phyloP scores from a whole-genome alignment of 805 yeast species.

The Nakazawaea wickerhamii region DNA sequence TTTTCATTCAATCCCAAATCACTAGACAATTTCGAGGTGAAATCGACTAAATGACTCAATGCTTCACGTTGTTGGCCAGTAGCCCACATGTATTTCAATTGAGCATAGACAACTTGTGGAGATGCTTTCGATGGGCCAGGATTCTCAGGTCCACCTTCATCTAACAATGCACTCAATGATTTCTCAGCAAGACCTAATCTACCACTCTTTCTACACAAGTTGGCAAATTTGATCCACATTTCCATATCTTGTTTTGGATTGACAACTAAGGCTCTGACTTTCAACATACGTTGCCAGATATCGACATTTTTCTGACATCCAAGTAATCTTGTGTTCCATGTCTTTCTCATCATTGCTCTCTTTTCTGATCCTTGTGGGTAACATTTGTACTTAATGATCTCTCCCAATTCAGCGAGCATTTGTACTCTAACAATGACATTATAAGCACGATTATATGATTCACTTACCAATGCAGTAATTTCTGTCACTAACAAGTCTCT shows the following conservation, averaged over 20 bases:
- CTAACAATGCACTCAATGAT: constrained; percentile 73
- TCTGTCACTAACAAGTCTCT: constrained; percentile 89
- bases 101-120: constrained; percentile 96
- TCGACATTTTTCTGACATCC: constrained; percentile 98
- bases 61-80: constrained; percentile 87
- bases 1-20: constrained; percentile 84
- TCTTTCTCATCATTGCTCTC: constrained; percentile 71
- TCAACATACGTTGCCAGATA: constrained; percentile 96
- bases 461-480: constrained; percentile 89
- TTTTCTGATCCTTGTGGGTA: constrained; percentile 80
- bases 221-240: constrained; percentile 97
- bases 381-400: constrained; percentile 82
- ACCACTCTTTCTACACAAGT: constrained; percentile 90
- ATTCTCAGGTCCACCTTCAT: constrained; percentile 56
- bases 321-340: constrained; percentile 88
- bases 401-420: constrained; percentile 95
- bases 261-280: constrained; percentile 88
- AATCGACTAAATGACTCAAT: constrained; percentile 75
- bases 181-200: constrained; percentile 89
- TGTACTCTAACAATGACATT: constrained; percentile 96
- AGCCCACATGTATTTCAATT: constrained; percentile 95
- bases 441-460: constrained; percentile 93
- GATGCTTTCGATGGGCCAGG: constrained; percentile 73
- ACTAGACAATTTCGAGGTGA: constrained; percentile 84
- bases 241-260: constrained; percentile 96